Evolutionary conservation across 768 basidiomycete genomes (phyloP).

Genomic region (Cystobasidium ongulense): DNA sequence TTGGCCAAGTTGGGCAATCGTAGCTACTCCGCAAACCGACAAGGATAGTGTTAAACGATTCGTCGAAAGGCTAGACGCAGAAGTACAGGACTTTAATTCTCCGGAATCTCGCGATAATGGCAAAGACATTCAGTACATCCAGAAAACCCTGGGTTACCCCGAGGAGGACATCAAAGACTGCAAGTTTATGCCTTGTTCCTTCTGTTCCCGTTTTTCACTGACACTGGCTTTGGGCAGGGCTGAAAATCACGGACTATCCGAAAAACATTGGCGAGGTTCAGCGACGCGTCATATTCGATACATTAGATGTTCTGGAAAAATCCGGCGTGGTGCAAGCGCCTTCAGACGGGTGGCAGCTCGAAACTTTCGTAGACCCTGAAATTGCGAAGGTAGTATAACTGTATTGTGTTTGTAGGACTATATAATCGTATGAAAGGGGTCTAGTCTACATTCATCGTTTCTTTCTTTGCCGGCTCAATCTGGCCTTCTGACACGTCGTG

Average conservation of each 20-base stretch:
- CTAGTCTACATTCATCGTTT: not conserved
- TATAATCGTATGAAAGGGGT: no score
- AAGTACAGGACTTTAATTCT: constrained; percentile 58
- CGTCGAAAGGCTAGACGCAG: constrained; percentile 56
- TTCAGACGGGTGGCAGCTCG: constrained; percentile 35
- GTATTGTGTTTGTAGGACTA: no score
- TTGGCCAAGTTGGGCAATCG: constrained; percentile 96
- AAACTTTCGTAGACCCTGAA: constrained; percentile 37
- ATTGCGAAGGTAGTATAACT: constrained; percentile 32
- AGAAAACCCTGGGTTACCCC: constrained; percentile 67
- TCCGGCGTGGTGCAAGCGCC: constrained; percentile 38
- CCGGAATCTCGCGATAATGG: constrained; percentile 52
- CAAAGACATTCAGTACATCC: constrained; percentile 66
- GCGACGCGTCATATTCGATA: constrained; percentile 36
- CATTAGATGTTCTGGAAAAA: constrained; percentile 36
- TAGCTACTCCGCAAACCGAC: constrained; percentile 38
- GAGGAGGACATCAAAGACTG: constrained; percentile 66
- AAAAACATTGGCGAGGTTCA: constrained; percentile 33
- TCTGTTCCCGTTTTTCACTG: not conserved
- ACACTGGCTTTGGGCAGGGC: constrained; percentile 13
- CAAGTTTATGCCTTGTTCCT: not conserved
- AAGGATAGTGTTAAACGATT: constrained; percentile 54
- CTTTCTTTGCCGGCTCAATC: not conserved
- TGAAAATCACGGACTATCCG: constrained; percentile 39
- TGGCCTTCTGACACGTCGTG: not conserved